Evolutionary conservation across 2,329 filamentous ascomycete genomes (phyloP).

Genomic region (Xylaria multiplex): DNA sequence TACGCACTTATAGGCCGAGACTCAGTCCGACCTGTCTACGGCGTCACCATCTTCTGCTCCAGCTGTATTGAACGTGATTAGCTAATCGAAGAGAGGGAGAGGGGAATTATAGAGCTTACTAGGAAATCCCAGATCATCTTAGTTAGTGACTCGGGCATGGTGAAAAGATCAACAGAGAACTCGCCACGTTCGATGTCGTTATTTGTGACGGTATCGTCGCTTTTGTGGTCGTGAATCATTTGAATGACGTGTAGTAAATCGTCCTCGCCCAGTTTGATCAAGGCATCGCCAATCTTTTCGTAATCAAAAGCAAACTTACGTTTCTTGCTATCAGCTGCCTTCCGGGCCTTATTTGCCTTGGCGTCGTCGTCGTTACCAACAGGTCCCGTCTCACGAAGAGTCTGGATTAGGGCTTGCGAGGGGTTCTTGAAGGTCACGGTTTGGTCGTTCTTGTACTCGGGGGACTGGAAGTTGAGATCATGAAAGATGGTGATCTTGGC

Average conservation of each 20-base stretch:
- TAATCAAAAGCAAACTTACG: conserved; percentile 81
- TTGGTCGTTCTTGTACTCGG: conserved; percentile 85
- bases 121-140: conserved; percentile 96
- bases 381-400: conserved; percentile 84
- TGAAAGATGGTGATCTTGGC: conserved; percentile 83
- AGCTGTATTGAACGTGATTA: conserved; percentile 39
- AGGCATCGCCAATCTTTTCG: conserved; percentile 93
- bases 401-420: conserved; percentile 81
- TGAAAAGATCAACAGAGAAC: conserved; percentile 98
- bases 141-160: conserved; percentile 87
- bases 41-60: conserved; percentile 46
- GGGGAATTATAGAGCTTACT: conserved; percentile 48
- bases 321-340: conserved; percentile 74
- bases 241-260: conserved; percentile 95
- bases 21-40: conserved; percentile 19
- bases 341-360: conserved; percentile 69
- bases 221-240: conserved; percentile 98
- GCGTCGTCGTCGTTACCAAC: conserved; percentile 79
- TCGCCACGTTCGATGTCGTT: conserved; percentile 98
- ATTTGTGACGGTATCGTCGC: conserved; percentile 91
- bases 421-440: conserved; percentile 90
- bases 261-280: conserved; percentile 90
- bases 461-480: conserved; percentile 89
- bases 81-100: background rate
- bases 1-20: conserved; percentile 9